These are phyloP conservation scores for Beverwykella pulmonaria DNA, from an alignment of 495 filamentous ascomycete species.

Conservation along the genomic window DNA sequence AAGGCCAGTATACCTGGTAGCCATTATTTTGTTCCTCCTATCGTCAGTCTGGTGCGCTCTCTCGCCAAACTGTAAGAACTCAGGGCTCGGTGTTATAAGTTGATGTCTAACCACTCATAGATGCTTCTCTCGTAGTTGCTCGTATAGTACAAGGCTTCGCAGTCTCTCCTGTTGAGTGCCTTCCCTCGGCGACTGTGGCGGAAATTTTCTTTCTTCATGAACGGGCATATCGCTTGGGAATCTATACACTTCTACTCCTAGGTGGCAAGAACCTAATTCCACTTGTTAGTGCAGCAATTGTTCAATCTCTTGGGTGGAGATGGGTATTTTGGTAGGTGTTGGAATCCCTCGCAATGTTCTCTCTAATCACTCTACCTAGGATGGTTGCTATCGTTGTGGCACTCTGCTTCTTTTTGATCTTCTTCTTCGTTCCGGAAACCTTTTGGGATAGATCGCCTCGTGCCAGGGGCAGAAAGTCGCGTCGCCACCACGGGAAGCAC, in stretches of 20 bases:
- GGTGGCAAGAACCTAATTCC: constrained; percentile 94
- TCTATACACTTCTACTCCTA: constrained; percentile 87
- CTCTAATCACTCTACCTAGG: constrained; percentile 44
- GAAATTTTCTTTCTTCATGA: constrained; percentile 98
- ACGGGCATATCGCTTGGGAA: constrained; percentile 90
- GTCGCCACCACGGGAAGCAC: constrained; percentile 19
- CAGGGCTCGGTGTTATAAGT: neutral
- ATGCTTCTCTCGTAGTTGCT: constrained; percentile 72
- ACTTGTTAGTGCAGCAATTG: constrained; percentile 83
- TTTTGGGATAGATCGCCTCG: constrained; percentile 90
- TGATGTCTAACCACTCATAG: constrained; percentile 7
- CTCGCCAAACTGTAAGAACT: constrained; percentile 68
- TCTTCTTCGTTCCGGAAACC: constrained; percentile 92
- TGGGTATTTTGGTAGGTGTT: constrained; percentile 83
- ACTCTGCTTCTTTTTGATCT: constrained; percentile 71
- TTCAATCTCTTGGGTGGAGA: constrained; percentile 76
- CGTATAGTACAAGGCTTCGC: constrained; percentile 86
- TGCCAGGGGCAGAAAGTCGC: constrained; percentile 54
- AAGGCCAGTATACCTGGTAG: constrained; percentile 84
- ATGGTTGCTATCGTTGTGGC: constrained; percentile 85
- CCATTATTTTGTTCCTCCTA: constrained; percentile 72
- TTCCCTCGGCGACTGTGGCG: constrained; percentile 91
- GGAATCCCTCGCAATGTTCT: neutral
- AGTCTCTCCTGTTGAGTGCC: constrained; percentile 88
- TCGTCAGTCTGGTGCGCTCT: constrained; percentile 85